Base-by-base conservation (phyloP, 139 green algal genomes). In the Dunaliella primolecta region DNA sequence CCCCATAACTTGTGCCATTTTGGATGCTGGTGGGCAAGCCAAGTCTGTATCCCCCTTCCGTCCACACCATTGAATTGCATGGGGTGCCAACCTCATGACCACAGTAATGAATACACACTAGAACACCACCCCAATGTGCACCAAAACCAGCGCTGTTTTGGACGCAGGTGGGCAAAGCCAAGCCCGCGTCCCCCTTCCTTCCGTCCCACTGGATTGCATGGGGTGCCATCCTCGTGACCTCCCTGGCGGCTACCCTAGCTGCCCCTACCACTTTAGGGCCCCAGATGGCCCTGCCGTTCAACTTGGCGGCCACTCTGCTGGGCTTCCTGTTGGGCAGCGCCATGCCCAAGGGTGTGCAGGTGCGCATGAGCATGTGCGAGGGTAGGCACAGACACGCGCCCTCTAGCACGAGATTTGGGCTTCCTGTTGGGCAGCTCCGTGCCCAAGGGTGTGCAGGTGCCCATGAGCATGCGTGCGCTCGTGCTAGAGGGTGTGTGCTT, bases 321-420 rank as follows among this genome's bases (percentile, higher is more conserved):
- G 93, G 94, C 31, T 95, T 93, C 87, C 78, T 96, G 36, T 64
- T 91, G 0, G 93, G 93, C 55, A 86, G 90, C 81, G 84, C 83
- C 27, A 84, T 94, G 36, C 91, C 90, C 37, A 88, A 89, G 84
- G 70, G 23, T 0, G 78, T 91, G 38, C 87, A 91, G 84, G 84
- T 84, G 78, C 29, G 27, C n/a, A 75, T 36, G 32, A 79, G 57
- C 46, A 64, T 79, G 34, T 79, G 74, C 1, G 21, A 70, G 36
- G 71, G 32, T 34, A 3, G 11, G 35, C 82, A 25, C 71, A 46
- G n/a, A n/a, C n/a, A n/a, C n/a, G n/a, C n/a, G n/a, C n/a, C n/a
- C n/a, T n/a, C n/a, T n/a, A n/a, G n/a, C n/a, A 11, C 15, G 1
- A 11, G 82, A 30, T 21, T 84, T 86, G 2, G 93, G 94, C 31